Evolutionary conservation across 768 basidiomycete genomes (phyloP), one percentile per base, ranked within the genome.

Genomic region (Pisolithus orientalis): DNA sequence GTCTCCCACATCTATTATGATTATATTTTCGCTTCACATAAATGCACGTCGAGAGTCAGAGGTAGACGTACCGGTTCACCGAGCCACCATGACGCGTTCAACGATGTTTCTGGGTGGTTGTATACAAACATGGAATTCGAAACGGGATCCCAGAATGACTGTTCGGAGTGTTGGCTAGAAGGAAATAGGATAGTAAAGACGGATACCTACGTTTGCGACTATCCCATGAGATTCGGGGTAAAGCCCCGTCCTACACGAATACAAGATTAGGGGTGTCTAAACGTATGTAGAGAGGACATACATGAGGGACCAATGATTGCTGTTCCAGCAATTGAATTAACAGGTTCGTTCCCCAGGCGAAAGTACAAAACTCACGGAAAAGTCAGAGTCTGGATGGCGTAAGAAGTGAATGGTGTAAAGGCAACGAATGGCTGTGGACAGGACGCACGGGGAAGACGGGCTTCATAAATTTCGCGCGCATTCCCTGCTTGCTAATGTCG

Each of bases 271-370:
- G n/a, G 32, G 51, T 16, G 53, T 44, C 31, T 10, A 16, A 57
- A 8, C 53, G 40, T 52, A 39, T 3, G 32, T 16, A 47, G 9
- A 27, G 28, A 25, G 17, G 6, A 63, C 77, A 27, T 62, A 91
- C 90, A 95, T 83, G 37, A 95, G 64, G 3, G 85, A 69, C 92
- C 93, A 96, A 65, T 95, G 94, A 63, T 95, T 95, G 16, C 88
- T 92, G 45, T 1, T 44, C 16, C 34, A 39, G 44, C 13, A 7
- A 8, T 39, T 25, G 45, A 21, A 47, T 54, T 39, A 60, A 46
- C 11, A 16, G 9, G 5, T 34, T 34, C 13, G 1, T 34, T 14
- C 43, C 17, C 24, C 29, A 49, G 11, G 0, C 27, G 25, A 6
- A 53, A 39, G 39, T 8, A 14, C 54, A 32, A 45, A 21, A 76